Base-by-base conservation (phyloP, 106 monocot species). In the Allium sativum region DNA sequence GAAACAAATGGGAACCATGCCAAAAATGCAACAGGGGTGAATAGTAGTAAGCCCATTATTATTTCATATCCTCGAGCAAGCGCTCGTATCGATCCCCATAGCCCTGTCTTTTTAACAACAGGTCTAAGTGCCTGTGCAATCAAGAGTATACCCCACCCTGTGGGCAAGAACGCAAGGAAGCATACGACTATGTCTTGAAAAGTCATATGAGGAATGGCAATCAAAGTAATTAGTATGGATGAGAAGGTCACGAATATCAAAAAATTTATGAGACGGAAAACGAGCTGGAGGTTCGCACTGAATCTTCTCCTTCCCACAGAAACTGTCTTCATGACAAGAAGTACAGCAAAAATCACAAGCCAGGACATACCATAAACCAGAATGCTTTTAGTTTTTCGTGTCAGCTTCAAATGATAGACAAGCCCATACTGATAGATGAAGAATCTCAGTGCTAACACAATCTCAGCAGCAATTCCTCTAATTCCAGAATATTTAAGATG, bases 351-450 rank as follows among this genome's bases (percentile, higher is more conserved):
- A 19, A 93, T 82, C 56, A 86, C 85, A 48, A 93, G 80, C 85
- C 88, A 81, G 9, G 90, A 95, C 68, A 90, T 65, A 44, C 82
- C 85, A 79, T 95, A 95, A 46, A 95, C 90, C 95, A 84, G 48
- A 41, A 90, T 66, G 61, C 95, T 95, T 66, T 65, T 68, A 8
- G 48, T 51, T 9, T 71, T 79, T 2, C 77, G 66, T 59, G 87
- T 95, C 44, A 95, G 74, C 64, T 84, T 72, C 68, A 90, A 73
- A 67, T 90, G 93, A 70, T 94, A 94, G 62, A 94, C 78, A 65
- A 94, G 93, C 19, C 93, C 93, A 75, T 94, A 94, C 58, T 94
- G 93, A 70, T 89, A 94, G 59, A 94, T 80, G 65, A 89, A 94
- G 64, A 94, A 94, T 10, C 93, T 74, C 19, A 89, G 41, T 31